Percentiles rank a stretch among this genome's conserved stretches.
These are phyloP conservation scores for Aspergillus coremiiformis DNA, from an alignment of 495 filamentous ascomycete species.

Conservation along the genomic window DNA sequence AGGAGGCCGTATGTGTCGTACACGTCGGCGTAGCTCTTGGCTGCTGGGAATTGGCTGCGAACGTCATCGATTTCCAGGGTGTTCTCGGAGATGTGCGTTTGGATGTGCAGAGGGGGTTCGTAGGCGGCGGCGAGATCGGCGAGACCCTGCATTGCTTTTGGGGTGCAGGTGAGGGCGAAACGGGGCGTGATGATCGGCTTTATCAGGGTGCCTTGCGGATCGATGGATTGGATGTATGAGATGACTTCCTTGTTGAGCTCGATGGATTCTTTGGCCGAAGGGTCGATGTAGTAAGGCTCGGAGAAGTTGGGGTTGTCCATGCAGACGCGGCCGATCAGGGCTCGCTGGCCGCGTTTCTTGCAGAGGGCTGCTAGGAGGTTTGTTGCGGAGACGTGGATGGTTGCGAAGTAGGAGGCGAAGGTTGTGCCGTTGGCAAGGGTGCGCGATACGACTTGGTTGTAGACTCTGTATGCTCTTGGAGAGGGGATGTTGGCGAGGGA, in stretches of 20 bases:
- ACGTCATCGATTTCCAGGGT: conserved; percentile 64
- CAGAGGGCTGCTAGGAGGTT: conserved; percentile 84
- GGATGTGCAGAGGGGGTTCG: conserved; percentile 54
- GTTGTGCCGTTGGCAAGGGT: conserved; percentile 89
- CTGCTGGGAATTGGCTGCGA: conserved; percentile 43
- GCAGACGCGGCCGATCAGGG: conserved; percentile 83
- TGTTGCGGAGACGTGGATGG: conserved; percentile 70
- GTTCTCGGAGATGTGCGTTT: conserved; percentile 94
- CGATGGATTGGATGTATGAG: conserved; percentile 57
- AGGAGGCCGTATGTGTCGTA: conserved; percentile 71
- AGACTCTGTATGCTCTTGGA: conserved; percentile 50
- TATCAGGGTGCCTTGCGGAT: conserved; percentile 54
- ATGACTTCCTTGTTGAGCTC: conserved; percentile 54
- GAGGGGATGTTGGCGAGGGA: conserved; percentile 18
- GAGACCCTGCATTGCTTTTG: conserved; percentile 50
- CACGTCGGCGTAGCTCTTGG: conserved; percentile 60
- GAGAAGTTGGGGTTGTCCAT: conserved; percentile 66
- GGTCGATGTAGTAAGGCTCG: conserved; percentile 71
- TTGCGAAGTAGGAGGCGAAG: conserved; percentile 86
- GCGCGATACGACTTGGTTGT: conserved; percentile 64
- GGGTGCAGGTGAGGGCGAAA: conserved; percentile 74
- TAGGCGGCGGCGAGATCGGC: conserved; percentile 55
- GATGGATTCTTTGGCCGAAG: conserved; percentile 47
- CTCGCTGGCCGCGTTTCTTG: conserved; percentile 67
- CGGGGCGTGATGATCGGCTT: conserved; percentile 81